Evolutionary conservation across 768 basidiomycete species (phyloP).

Genomic region (Russula abietina): DNA sequence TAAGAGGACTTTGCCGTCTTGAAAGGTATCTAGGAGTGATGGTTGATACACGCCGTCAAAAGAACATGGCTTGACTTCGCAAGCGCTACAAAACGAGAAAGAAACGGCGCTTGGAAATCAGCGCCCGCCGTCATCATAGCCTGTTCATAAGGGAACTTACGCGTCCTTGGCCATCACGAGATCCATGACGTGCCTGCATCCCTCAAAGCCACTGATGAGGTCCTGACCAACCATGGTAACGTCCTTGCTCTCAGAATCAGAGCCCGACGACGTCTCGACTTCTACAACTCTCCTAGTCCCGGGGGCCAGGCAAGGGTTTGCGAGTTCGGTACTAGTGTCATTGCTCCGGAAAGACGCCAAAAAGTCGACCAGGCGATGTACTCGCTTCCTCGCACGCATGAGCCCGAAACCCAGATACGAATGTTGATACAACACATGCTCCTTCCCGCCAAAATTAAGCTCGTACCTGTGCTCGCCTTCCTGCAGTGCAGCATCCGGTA

Average conservation of each 20-base stretch:
- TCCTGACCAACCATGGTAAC: constrained; percentile 85
- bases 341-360: constrained; percentile 46
- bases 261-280: constrained; percentile 47
- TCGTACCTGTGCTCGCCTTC: constrained; percentile 93
- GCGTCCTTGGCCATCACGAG: constrained; percentile 94
- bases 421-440: constrained; percentile 86
- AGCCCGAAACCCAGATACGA: constrained; percentile 96
- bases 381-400: constrained; percentile 77
- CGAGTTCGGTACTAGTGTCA: constrained; percentile 37
- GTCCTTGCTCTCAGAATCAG: constrained; percentile 35
- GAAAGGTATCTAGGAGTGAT: constrained; percentile 82
- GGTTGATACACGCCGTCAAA: constrained; percentile 99
- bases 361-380: constrained; percentile 89
- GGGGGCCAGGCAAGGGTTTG: constrained; percentile 78
- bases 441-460: constrained; percentile 64
- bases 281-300: constrained; percentile 59
- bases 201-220: constrained; percentile 79
- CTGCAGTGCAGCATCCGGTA: constrained; percentile 39
- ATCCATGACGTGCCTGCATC: constrained; percentile 77
- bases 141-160: constrained; percentile 41
- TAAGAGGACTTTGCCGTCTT: constrained; percentile 77
- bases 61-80: constrained; percentile 88
- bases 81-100: constrained; percentile 46
- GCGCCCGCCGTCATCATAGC: background rate
- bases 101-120: background rate